Evolutionary conservation across 495 filamentous ascomycete species (phyloP).

Genomic region (Pseudoneurospora amorphoporcata): DNA sequence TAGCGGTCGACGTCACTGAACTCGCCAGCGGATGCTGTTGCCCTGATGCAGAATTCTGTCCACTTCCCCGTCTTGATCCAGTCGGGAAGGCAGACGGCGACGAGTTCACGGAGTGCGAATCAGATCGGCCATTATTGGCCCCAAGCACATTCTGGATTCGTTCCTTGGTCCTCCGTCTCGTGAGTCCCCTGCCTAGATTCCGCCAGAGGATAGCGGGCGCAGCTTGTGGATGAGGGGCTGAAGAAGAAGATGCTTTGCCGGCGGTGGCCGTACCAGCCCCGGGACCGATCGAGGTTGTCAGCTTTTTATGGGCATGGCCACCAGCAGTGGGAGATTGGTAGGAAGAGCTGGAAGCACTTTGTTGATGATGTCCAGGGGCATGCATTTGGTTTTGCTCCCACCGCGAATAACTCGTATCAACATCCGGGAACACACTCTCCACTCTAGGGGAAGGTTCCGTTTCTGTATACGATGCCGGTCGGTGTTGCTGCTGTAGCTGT

Average conservation of each 20-base stretch:
- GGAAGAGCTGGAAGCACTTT: neutral
- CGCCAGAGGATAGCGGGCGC: neutral
- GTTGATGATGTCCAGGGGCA: neutral
- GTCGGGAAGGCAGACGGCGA: neutral
- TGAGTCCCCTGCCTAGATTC: neutral
- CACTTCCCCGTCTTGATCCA: neutral
- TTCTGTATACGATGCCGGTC: slow-evolving; percentile 29
- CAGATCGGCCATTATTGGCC: neutral
- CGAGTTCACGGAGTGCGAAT: neutral
- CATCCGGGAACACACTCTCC: slow-evolving; percentile 18
- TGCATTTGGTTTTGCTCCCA: slow-evolving; percentile 16
- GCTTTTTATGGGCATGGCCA: neutral
- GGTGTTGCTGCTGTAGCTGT: slow-evolving; percentile 2
- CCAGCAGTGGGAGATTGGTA: neutral
- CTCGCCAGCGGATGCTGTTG: neutral
- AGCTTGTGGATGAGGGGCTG: neutral
- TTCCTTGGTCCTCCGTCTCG: neutral
- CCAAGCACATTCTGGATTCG: neutral
- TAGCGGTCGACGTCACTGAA: neutral
- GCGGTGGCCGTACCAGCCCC: neutral
- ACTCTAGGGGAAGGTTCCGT: slow-evolving; percentile 34
- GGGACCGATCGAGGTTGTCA: neutral
- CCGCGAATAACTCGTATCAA: slow-evolving; percentile 31
- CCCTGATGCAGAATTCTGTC: neutral
- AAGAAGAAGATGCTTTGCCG: neutral